phyloP scores from a whole-genome alignment of 352 stramenopile species.

The Pythium insidiosum region DNA sequence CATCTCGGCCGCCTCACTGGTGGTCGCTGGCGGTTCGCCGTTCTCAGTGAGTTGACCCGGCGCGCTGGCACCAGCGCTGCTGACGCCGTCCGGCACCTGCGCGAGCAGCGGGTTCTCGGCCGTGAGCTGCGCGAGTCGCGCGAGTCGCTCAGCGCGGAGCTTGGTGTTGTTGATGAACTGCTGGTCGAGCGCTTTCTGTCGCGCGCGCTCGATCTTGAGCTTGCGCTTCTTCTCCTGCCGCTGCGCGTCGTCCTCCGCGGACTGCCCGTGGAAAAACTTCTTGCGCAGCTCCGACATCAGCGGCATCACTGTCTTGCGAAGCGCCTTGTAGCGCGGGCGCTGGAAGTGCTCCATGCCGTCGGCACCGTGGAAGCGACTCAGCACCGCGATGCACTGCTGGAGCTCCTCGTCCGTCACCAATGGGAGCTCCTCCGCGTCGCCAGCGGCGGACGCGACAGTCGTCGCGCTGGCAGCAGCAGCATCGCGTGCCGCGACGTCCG shows the following conservation, averaged over 20 bases:
- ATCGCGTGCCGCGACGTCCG: too few species aligned
- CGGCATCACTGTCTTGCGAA: conserved; percentile 55
- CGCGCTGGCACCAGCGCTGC: conserved; percentile 3
- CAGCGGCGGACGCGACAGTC: not conserved
- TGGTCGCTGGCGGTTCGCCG: conserved; percentile 1
- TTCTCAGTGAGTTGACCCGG: conserved; percentile 14
- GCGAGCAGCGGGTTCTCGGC: conserved; percentile 45
- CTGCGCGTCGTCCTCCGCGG: conserved; percentile 24
- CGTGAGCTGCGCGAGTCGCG: conserved; percentile 43
- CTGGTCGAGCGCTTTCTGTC: conserved; percentile 61
- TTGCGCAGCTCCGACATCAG: conserved; percentile 49
- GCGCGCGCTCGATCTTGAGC: conserved; percentile 55
- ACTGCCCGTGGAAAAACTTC: conserved; percentile 56
- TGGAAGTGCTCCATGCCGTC: conserved; percentile 39
- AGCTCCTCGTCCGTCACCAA: conserved; percentile 48
- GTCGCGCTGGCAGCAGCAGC: not conserved
- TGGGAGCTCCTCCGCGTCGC: not conserved
- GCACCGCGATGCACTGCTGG: conserved; percentile 36
- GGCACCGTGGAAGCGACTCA: conserved; percentile 43
- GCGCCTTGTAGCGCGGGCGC: conserved; percentile 41
- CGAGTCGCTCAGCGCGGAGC: conserved; percentile 54
- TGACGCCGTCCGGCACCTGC: conserved; percentile 52
- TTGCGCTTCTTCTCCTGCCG: conserved; percentile 60
- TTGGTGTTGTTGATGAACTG: conserved; percentile 79
- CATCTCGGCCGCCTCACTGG: not conserved